Base-by-base conservation (phyloP, 139 green algal genomes). In the Picochlorum sp. region DNA sequence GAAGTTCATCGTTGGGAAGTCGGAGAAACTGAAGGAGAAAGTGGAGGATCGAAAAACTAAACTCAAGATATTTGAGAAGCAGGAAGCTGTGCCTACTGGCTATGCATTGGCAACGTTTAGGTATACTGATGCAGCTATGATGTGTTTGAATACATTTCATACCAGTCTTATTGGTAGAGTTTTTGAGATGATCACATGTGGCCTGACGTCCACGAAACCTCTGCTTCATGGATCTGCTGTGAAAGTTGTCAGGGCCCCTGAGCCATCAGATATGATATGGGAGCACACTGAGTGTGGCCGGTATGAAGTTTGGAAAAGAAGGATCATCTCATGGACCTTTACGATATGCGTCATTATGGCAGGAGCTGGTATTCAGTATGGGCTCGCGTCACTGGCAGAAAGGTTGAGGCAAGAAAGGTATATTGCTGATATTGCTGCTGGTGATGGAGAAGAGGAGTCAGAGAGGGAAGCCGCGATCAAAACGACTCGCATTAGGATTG, bases 181-280 rank as follows among this genome's bases (percentile, higher is more conserved):
- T 62, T 18, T 52, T 2, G 49, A 81, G 21, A 20, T 50, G 2
- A 10, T 60, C 23, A 61, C 70, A 16, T 78, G 61, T 47, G 55
- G 63, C 8, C 18, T 69, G 18, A 76, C 69, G 23, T 38, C 21
- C 45, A 65, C 69, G 9, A 68, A 49, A 30, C 68, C 63, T 31
- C 45, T 26, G 14, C 54, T 72, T 20, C 45, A 71, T 31, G 66
- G 41, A 63, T 37, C 57, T 3, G 38, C 41, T 20, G 60, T 73
- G 6, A 26, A 56, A 21, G 62, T 76, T 20, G 56, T 72, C 52
- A 50, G 78, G 9, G 77, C 79, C 3, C 79, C 78, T 3, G 79
- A 85, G 73, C 79, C 79, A 4, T 68, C 51, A 3, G 79, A 85
- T 57, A 56, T 85, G 44, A 66, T 76, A 52, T 85, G 79, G 79